phyloP scores from a whole-genome alignment of 2,329 filamentous ascomycete genomes.

The Cladosporium oxysporum region DNA sequence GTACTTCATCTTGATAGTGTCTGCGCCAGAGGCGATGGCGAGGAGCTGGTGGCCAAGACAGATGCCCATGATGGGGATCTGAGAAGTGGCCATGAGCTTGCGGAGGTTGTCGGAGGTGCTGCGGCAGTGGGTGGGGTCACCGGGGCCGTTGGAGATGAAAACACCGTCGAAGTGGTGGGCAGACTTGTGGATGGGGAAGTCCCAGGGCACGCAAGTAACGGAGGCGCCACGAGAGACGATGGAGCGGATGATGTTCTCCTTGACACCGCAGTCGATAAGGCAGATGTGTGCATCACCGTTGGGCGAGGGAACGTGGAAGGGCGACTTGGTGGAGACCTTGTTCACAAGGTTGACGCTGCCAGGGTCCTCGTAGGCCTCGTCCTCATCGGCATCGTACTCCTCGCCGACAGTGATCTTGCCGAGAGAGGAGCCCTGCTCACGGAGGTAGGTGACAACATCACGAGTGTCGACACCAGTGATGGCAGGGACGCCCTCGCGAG shows the following conservation, averaged over 20 bases:
- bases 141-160: constrained; percentile 98
- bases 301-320: constrained; percentile 88
- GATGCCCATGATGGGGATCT: constrained; percentile 94
- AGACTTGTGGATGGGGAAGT: constrained; percentile 98
- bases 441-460: constrained; percentile 91
- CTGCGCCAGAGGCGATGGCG: constrained; percentile 82
- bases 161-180: constrained; percentile 97
- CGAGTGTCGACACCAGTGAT: constrained; percentile 97
- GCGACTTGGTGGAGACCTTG: constrained; percentile 95
- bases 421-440: constrained; percentile 94
- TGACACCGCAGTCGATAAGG: constrained; percentile 96
- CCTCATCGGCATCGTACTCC: constrained; percentile 97
- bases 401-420: constrained; percentile 93
- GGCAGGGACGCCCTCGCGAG: constrained; percentile 90
- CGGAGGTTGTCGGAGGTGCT: constrained; percentile 90
- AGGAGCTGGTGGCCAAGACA: constrained; percentile 97
- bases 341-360: constrained; percentile 96
- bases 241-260: constrained; percentile 98
- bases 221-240: constrained; percentile 88
- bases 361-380: constrained; percentile 92
- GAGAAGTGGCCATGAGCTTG: constrained; percentile 86
- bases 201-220: constrained; percentile 91
- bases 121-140: constrained; percentile 96
- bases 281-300: constrained; percentile 87
- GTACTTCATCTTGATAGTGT: constrained; percentile 97